Percentiles rank a stretch among this genome's conserved stretches.
Evolutionary conservation across 768 basidiomycete species (phyloP).

Genomic region (Rhodosporidiobolus sp.): DNA sequence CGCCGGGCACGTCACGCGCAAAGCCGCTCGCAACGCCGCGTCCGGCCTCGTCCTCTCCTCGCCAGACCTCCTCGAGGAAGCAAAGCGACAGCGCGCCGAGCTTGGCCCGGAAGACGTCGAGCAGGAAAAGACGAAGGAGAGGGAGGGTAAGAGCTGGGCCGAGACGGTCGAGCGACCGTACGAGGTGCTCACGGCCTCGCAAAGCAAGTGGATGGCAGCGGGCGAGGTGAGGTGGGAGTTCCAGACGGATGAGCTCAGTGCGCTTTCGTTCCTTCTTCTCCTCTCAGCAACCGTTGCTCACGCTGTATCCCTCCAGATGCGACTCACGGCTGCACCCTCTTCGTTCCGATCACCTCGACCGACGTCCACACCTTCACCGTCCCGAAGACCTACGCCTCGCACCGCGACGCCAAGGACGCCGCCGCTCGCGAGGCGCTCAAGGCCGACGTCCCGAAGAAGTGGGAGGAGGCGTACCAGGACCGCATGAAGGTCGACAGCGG

Average conservation of each 20-base stretch:
- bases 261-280: not conserved
- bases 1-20: not conserved
- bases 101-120: not conserved
- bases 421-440: slow-evolving; percentile 13
- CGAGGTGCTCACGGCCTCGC: not conserved
- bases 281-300: not conserved
- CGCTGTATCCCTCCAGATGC: not conserved
- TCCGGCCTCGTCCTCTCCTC: not conserved
- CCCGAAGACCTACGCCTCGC: not conserved
- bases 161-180: slow-evolving; percentile 18
- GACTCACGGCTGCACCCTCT: slow-evolving; percentile 15
- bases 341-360: not conserved
- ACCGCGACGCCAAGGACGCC: slow-evolving; percentile 8
- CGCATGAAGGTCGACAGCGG: slow-evolving; percentile 3
- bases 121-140: not conserved
- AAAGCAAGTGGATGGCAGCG: slow-evolving; percentile 3
- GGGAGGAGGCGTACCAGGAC: slow-evolving; percentile 4
- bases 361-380: not conserved
- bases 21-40: not conserved
- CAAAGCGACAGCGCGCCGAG: not conserved
- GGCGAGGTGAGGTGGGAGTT: slow-evolving; percentile 6
- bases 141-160: not conserved
- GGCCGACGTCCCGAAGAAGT: not conserved
- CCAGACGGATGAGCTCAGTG: slow-evolving; percentile 17
- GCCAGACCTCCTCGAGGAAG: not conserved